These are phyloP conservation scores for Xylaria grammica DNA, from an alignment of 495 filamentous ascomycete species.

Conservation along the genomic window DNA sequence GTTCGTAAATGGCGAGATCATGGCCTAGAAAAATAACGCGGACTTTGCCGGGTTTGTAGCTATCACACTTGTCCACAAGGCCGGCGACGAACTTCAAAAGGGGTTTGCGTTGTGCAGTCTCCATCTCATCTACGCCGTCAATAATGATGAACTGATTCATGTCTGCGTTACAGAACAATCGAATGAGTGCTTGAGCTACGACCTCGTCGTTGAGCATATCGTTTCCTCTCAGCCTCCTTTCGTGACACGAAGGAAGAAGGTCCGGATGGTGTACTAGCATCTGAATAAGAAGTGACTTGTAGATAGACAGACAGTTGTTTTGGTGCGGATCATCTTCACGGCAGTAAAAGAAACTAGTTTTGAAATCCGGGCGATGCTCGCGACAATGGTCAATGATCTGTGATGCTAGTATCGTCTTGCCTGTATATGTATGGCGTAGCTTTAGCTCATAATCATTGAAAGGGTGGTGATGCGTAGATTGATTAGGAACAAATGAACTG, in stretches of 20 bases:
- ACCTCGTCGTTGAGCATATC: slow-evolving; percentile 33
- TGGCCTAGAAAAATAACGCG: slow-evolving; percentile 50
- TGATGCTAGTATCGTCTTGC: slow-evolving; percentile 50
- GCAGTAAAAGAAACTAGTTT: slow-evolving; percentile 51
- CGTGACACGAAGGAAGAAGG: slow-evolving; percentile 39
- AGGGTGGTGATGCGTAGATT: not conserved
- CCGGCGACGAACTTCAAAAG: slow-evolving; percentile 34
- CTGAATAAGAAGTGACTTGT: slow-evolving; percentile 44
- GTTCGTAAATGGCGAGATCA: slow-evolving; percentile 38
- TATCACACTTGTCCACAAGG: slow-evolving; percentile 31
- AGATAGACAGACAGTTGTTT: slow-evolving; percentile 38
- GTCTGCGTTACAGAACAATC: slow-evolving; percentile 32
- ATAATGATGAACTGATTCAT: slow-evolving; percentile 44
- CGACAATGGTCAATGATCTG: slow-evolving; percentile 41
- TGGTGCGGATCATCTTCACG: slow-evolving; percentile 38
- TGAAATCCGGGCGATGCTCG: slow-evolving; percentile 20
- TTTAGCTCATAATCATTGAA: not conserved
- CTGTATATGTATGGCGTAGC: slow-evolving; percentile 25
- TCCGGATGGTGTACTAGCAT: slow-evolving; percentile 39
- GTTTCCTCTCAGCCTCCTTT: slow-evolving; percentile 36
- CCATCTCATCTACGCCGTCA: slow-evolving; percentile 55
- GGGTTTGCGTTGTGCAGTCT: slow-evolving; percentile 33
- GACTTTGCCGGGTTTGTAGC: slow-evolving; percentile 34
- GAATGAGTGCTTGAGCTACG: slow-evolving; percentile 37
- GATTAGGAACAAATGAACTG: not conserved